Conservation (phyloP, 2,329 filamentous ascomycete genomes). For the Didymellaceae sp. region DNA sequence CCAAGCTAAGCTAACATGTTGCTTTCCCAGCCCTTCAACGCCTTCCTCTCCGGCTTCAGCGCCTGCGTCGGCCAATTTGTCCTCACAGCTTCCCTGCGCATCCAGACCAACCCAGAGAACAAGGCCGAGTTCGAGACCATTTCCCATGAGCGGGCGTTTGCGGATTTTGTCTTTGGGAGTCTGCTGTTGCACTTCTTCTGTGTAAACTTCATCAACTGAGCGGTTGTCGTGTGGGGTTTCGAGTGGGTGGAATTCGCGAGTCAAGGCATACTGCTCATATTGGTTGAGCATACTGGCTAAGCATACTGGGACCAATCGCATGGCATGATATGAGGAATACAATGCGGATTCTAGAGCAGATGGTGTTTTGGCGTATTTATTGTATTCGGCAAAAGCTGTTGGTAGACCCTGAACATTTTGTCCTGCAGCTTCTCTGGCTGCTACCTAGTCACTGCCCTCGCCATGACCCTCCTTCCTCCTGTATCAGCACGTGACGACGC, state of each 20-base stretch:
- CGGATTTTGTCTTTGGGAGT: conserved; percentile 94
- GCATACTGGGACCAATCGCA: no score
- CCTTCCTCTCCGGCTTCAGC: conserved; percentile 93
- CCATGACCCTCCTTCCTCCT: no score
- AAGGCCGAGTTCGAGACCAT: conserved; percentile 77
- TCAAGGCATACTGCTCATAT: no score
- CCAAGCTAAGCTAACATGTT: conserved; percentile 3
- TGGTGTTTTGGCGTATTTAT: conserved; percentile 15
- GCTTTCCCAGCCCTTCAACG: conserved; percentile 99
- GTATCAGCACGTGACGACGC: no score
- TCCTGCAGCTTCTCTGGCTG: no score
- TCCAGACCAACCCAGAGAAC: conserved; percentile 88
- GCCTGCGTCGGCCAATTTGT: conserved; percentile 98
- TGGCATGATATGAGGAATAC: no score
- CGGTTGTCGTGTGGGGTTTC: neutral
- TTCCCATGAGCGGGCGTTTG: conserved; percentile 89
- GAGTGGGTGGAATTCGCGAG: no score
- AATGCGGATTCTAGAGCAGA: neutral
- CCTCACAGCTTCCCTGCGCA: conserved; percentile 85
- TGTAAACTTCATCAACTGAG: conserved; percentile 98
- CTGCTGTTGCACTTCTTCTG: conserved; percentile 98
- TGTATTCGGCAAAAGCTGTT: conserved; percentile 4
- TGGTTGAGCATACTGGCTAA: no score
- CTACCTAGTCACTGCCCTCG: no score
- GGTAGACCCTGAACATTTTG: no score